Percentiles rank a stretch among this genome's conserved stretches.
Evolutionary conservation across 164 flowering plant species (phyloP).

Genomic region (Annona squamosa): DNA sequence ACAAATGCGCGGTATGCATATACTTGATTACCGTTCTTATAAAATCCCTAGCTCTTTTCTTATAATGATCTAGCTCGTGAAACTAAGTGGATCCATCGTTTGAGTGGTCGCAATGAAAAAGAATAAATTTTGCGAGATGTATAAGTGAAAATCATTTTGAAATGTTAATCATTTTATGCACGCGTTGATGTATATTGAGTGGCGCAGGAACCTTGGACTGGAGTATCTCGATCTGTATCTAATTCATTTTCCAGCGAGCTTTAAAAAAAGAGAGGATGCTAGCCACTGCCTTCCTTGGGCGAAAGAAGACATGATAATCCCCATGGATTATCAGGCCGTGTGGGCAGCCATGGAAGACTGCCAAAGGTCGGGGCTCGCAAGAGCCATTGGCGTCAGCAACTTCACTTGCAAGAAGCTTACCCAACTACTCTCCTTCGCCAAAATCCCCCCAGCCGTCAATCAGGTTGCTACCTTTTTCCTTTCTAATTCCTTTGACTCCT

Average conservation of each 20-base stretch:
- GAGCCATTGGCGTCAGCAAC: slow-evolving; percentile 18
- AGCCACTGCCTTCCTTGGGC: neutral
- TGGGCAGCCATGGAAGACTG: slow-evolving; percentile 22
- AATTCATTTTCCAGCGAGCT: slow-evolving; percentile 5
- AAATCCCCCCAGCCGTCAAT: slow-evolving; percentile 17
- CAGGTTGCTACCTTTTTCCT: neutral
- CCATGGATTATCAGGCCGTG: slow-evolving; percentile 8
- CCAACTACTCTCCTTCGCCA: slow-evolving; percentile 6
- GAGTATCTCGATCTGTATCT: slow-evolving; percentile 7
- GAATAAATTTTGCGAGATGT: no score
- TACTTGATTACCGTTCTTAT: no score
- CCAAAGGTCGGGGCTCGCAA: slow-evolving; percentile 11
- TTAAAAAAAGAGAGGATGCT: neutral
- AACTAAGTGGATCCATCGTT: no score
- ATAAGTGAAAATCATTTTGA: no score
- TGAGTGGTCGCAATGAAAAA: no score
- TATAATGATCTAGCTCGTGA: no score
- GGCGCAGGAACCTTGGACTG: slow-evolving; percentile 8
- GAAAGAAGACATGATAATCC: slow-evolving; percentile 3
- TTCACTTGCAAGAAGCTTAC: slow-evolving; percentile 21
- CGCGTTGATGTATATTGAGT: no score
- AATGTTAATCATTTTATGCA: no score
- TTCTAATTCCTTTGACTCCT: no score
- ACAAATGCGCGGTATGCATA: no score
- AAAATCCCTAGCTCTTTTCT: no score